Evolutionary conservation across 306 rosid genomes (phyloP).

Genomic region (Sicyos baderoa): DNA sequence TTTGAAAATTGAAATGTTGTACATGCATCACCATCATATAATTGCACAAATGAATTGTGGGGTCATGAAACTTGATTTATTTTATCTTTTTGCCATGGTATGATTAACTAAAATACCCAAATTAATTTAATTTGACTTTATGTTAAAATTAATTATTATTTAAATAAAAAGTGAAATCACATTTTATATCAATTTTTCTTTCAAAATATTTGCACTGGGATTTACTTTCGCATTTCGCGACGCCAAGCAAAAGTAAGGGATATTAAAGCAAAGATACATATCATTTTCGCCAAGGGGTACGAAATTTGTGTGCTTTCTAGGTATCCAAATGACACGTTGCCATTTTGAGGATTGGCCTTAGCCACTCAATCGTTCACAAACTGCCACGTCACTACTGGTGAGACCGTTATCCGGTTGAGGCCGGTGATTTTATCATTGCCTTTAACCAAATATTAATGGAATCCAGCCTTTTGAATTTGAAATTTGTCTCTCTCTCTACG

Average conservation of each 20-base stretch:
- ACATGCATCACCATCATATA: neutral
- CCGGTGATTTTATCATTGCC: constrained; percentile 4
- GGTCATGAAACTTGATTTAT: neutral
- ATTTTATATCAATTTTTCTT: no score
- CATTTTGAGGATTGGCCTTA: no score
- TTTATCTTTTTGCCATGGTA: neutral
- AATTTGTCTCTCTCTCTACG: constrained; percentile 33
- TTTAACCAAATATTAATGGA: neutral
- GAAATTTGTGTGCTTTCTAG: neutral
- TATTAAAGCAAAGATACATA: no score
- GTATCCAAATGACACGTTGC: no score
- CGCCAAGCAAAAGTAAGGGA: no score
- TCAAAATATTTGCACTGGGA: no score
- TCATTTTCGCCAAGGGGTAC: no score
- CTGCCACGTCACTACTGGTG: neutral
- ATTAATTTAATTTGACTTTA: neutral
- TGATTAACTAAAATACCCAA: neutral
- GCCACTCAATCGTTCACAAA: no score
- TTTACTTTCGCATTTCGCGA: no score
- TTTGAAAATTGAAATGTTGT: no score
- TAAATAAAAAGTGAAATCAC: no score
- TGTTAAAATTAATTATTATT: neutral
- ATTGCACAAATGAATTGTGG: neutral
- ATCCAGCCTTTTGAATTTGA: constrained; percentile 64
- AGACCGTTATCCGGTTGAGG: constrained; percentile 1